phyloP scores from a whole-genome alignment of 768 basidiomycete genomes.

The Termitomyces sp. region DNA sequence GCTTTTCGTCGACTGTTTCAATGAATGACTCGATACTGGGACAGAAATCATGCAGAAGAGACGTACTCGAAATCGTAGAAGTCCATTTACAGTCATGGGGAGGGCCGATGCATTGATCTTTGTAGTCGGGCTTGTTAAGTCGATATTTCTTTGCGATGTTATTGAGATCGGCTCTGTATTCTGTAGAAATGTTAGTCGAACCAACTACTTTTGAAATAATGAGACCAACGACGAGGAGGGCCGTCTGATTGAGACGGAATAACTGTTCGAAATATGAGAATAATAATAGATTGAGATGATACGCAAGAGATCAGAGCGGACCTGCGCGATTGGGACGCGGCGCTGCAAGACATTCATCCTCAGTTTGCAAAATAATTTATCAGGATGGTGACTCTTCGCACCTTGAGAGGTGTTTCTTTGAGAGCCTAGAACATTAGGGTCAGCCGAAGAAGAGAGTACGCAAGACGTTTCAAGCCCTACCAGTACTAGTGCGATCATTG shows the following conservation, averaged over 20 bases:
- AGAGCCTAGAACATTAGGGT: neutral
- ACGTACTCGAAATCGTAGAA: neutral
- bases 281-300: neutral
- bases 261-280: neutral
- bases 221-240: neutral
- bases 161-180: conserved; percentile 9
- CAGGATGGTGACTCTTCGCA: neutral
- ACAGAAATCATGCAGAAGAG: neutral
- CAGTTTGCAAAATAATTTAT: neutral
- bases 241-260: too few species aligned
- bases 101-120: neutral
- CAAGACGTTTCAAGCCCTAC: neutral
- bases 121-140: neutral
- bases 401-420: neutral
- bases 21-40: neutral
- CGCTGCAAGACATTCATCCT: neutral
- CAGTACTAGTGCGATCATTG: too few species aligned
- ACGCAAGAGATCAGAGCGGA: neutral
- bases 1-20: neutral
- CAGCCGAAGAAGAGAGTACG: neutral
- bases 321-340: neutral
- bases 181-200: neutral
- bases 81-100: conserved; percentile 3
- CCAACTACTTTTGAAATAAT: neutral
- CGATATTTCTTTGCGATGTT: conserved; percentile 8